Evolutionary conservation across 2,329 filamentous ascomycete species (phyloP).

Genomic region (Orbilia quercus): DNA sequence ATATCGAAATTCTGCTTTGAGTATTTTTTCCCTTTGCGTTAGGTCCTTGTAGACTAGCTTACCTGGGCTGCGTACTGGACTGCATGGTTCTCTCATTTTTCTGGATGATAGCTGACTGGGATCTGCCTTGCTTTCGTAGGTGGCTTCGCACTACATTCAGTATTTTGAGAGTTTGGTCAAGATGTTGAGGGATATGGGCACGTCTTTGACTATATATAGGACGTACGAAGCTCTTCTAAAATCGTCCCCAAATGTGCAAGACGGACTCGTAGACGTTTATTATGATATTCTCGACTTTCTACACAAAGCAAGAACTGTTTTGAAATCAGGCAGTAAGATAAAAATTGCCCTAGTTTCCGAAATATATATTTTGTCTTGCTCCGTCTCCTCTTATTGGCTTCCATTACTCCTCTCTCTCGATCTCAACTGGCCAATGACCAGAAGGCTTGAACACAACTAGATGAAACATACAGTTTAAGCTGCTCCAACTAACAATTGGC

Average conservation of each 20-base stretch:
- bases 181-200: constrained; percentile 20
- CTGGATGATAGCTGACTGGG: neutral
- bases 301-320: constrained; percentile 21
- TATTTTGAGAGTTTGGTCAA: constrained; percentile 37
- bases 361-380: too few relatives aligned
- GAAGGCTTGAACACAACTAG: too few relatives aligned
- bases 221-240: constrained; percentile 20
- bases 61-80: too few relatives aligned
- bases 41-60: too few relatives aligned
- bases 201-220: constrained; percentile 13
- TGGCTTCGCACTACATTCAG: constrained; percentile 32
- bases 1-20: too few relatives aligned
- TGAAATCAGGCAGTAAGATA: constrained; percentile 16
- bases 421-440: too few relatives aligned
- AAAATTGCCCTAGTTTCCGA: neutral
- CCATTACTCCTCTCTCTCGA: too few relatives aligned
- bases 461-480: too few relatives aligned
- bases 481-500: neutral
- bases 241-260: neutral
- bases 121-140: constrained; percentile 11
- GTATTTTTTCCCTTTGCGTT: too few relatives aligned
- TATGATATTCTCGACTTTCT: constrained; percentile 25
- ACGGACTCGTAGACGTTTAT: constrained; percentile 16
- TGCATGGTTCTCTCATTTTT: constrained; percentile 12
- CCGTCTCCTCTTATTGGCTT: too few relatives aligned